Evolutionary conservation across 345 rosid species (phyloP), one percentile per base, ranked within the genome.

Genomic region (Lumnitzera racemosa): DNA sequence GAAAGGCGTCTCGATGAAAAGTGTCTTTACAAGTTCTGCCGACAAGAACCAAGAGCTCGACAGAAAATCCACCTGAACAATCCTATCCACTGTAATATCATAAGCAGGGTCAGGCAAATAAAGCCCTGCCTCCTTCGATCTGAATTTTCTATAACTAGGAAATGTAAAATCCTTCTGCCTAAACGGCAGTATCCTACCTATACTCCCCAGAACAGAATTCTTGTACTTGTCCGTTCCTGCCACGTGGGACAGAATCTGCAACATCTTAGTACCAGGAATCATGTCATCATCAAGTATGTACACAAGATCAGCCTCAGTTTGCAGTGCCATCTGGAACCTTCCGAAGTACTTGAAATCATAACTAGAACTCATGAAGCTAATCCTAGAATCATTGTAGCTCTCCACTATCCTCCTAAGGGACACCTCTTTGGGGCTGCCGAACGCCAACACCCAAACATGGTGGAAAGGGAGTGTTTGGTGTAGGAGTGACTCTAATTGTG

Each of bases 21-120:
- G 82, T 0, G 95, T 68, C 83, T 90, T 94, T 4, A 94, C 89
- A 31, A 90, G 92, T 70, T 88, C 96, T 16, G 97, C 90, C 11
- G 99, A 83, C 20, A 94, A 57, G 69, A 94, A 94, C 99, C 99
- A 94, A 0, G 99, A 94, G 68, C 99, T 94, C 0, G 99, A 94
- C 51, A 94, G 86, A 69, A 94, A 94, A 74, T 94, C 99, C 20
- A 94, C 99, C 80, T 90, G 96, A 69, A 94, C 92, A 61, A 88
- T 84, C 64, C 75, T 81, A 57, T 86, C 83, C 20, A 86, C 71
- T 5, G 92, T 90, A 17, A 94, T 83, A 47, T 88, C 92, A 62
- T 94, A 94, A 53, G 99, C 99, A 46, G 99, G 99, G 72, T 94
- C 99, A 59, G 99, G 99, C 73, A 94, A 65, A 55, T 94, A 94